Evolutionary conservation across 2,329 filamentous ascomycete species (phyloP).

Genomic region (Lachnellula subtilissima): DNA sequence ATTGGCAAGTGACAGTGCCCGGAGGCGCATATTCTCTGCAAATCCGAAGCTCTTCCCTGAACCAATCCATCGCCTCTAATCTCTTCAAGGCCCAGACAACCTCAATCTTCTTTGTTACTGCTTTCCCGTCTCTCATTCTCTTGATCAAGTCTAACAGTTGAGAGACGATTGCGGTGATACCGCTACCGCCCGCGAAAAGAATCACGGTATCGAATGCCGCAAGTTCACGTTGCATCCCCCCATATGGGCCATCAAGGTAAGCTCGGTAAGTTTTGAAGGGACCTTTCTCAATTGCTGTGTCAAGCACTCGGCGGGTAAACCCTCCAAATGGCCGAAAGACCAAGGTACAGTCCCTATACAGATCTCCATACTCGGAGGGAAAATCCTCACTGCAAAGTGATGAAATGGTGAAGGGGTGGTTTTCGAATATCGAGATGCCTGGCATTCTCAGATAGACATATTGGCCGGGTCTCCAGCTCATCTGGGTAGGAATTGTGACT

Average conservation of each 20-base stretch:
- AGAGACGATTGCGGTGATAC: slow-evolving; percentile 88
- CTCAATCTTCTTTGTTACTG: slow-evolving; percentile 83
- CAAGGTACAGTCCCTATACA: slow-evolving; percentile 82
- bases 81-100: slow-evolving; percentile 93
- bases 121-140: slow-evolving; percentile 90
- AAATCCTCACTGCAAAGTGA: slow-evolving; percentile 92
- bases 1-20: slow-evolving; percentile 86
- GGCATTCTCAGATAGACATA: slow-evolving; percentile 95
- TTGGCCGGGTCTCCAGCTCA: slow-evolving; percentile 89
- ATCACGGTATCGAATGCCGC: slow-evolving; percentile 92
- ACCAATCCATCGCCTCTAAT: slow-evolving; percentile 95
- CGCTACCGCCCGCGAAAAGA: slow-evolving; percentile 87
- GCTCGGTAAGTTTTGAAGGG: slow-evolving; percentile 90
- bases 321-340: slow-evolving; percentile 90
- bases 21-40: slow-evolving; percentile 85
- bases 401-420: slow-evolving; percentile 92
- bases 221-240: slow-evolving; percentile 85
- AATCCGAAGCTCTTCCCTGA: slow-evolving; percentile 88
- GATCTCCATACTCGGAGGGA: slow-evolving; percentile 82
- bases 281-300: slow-evolving; percentile 77
- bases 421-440: slow-evolving; percentile 82
- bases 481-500: slow-evolving; percentile 87
- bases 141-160: slow-evolving; percentile 93
- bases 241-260: slow-evolving; percentile 91
- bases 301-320: slow-evolving; percentile 81